Conservation (phyloP, 805 yeast genomes). For the Sungouiella blattae region DNA sequence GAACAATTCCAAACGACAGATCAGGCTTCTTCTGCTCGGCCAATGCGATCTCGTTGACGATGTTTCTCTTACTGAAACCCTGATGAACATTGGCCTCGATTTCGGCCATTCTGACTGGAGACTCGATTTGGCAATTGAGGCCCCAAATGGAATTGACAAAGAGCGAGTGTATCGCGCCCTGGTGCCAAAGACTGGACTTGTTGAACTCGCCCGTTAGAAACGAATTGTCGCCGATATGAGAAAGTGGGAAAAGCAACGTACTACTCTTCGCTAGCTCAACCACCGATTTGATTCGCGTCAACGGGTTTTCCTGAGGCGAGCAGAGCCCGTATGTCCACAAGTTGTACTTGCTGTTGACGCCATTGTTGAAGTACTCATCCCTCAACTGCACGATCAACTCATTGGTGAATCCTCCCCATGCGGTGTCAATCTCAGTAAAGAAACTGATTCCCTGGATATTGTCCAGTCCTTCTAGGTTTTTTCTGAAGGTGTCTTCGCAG, state of each 20-base stretch:
- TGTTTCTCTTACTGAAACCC: conserved; percentile 41
- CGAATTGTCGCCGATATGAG: conserved; percentile 4
- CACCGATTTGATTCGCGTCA: conserved; percentile 43
- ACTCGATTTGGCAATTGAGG: conserved; percentile 34
- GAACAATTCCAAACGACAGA: conserved; percentile 7
- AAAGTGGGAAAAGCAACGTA: conserved; percentile 57
- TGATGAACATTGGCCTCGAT: conserved; percentile 43
- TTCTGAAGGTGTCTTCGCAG: conserved; percentile 53
- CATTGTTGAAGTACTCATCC: conserved; percentile 61
- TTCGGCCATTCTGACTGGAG: conserved; percentile 37
- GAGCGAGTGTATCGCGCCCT: conserved; percentile 24
- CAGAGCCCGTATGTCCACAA: conserved; percentile 33
- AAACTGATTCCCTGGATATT: conserved; percentile 66
- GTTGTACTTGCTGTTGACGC: conserved; percentile 30
- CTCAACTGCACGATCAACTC: conserved; percentile 50
- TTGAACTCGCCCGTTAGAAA: conserved; percentile 8
- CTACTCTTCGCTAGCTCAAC: conserved; percentile 45
- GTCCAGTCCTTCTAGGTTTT: conserved; percentile 72
- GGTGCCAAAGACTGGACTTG: conserved; percentile 41
- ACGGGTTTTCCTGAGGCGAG: conserved; percentile 16
- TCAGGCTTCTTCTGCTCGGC: conserved; percentile 1
- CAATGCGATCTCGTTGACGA: conserved; percentile 39
- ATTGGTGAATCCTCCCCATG: conserved; percentile 79
- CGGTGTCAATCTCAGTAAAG: conserved; percentile 66
- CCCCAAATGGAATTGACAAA: conserved; percentile 43